A percentile compares a stretch with the other conserved stretches of the same genome.
These are phyloP conservation scores for grape (Vitis vinifera) DNA, from an alignment of 164 flowering plant species.

Conservation along the genomic window ASM3070453v1 NC_081813.1:4711501-4712000, in stretches of 20 bases:
- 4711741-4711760: constrained; percentile 4
- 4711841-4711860: not conserved
- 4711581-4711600: constrained; percentile 10
- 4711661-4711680: constrained; percentile 10
- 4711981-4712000: not conserved
- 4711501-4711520: constrained; percentile 9
- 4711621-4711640: constrained; percentile 21
- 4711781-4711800: constrained; percentile 4
- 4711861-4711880: constrained; percentile 9
- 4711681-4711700: constrained; percentile 13
- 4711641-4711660: constrained; percentile 11
- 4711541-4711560: constrained; percentile 15
- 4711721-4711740: constrained; percentile 5
- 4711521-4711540: constrained; percentile 10
- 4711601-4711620: not conserved
- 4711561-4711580: constrained; percentile 3
- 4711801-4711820: constrained; percentile 4
- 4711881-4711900: constrained; percentile 16
- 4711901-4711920: not conserved
- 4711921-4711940: constrained; percentile 4
- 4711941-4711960: not conserved
- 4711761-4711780: constrained; percentile 10
- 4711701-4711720: not conserved
- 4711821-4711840: constrained; percentile 14
- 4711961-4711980: constrained; percentile 5